A percentile compares a stretch with the other conserved stretches of the same genome.
Evolutionary conservation across 805 yeast species (phyloP).

Genomic region (Yarrowia sp.): DNA sequence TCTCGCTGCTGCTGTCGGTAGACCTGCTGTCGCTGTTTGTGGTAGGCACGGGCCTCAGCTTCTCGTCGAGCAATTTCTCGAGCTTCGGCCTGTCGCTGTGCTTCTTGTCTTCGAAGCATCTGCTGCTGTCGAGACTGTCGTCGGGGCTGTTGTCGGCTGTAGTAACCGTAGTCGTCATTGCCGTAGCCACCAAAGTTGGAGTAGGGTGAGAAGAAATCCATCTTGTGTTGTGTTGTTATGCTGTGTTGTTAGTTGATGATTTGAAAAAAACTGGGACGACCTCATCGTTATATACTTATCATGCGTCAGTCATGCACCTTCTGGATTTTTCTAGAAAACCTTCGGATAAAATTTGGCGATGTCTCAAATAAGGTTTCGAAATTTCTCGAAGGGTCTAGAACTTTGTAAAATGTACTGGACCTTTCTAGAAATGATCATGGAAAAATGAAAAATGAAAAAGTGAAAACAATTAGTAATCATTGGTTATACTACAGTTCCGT

Average conservation of each 20-base stretch:
- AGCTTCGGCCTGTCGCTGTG: conserved; percentile 22
- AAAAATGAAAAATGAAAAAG: background rate
- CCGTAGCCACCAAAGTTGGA: conserved; percentile 3
- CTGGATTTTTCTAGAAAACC: conserved; percentile 21
- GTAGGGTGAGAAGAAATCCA: conserved; percentile 18
- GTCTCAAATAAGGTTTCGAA: background rate
- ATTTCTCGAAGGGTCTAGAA: conserved; percentile 1
- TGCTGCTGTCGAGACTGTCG: conserved; percentile 13
- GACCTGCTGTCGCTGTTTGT: conserved; percentile 2
- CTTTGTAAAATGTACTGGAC: background rate
- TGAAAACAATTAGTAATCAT: background rate
- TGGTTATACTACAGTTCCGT: background rate
- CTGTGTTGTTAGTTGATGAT: background rate
- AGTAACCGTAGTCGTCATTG: conserved; percentile 1
- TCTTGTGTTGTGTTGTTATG: background rate
- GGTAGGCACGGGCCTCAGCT: conserved; percentile 14
- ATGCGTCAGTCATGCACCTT: background rate
- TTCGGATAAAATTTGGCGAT: background rate
- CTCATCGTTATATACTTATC: conserved; percentile 19
- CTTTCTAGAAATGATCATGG: too few species aligned
- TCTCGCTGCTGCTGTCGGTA: conserved; percentile 5
- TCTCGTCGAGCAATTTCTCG: conserved; percentile 13
- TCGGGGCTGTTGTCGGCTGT: conserved; percentile 16
- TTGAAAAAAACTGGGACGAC: background rate
- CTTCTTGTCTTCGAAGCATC: conserved; percentile 16